Evolutionary conservation across 345 rosid species (phyloP), one percentile per base, ranked within the genome.

Genomic region (Salix arbutifolia): DNA sequence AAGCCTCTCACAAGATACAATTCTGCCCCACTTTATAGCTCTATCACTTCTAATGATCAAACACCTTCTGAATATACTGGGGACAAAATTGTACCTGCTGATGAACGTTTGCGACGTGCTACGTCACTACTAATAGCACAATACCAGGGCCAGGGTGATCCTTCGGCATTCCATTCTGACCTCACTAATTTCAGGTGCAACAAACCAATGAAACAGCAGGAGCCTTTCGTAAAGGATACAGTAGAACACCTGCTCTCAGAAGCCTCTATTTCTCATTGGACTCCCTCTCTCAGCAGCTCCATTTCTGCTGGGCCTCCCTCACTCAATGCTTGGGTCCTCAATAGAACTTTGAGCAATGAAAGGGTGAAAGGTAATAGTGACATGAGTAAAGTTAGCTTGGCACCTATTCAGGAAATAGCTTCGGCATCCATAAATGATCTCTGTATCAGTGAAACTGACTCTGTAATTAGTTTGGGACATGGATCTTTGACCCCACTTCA

Each of bases 1-100:
- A 90, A 91, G 88, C 99, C 99, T 71, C 94, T 93, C 53, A 82
- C 89, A 65, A 88, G 98, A 77, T 83, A 88, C 85, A 92, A 91
- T 66, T 95, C 99, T 35, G 98, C 91, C 74, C 99, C 99, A 4
- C 80, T 88, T 71, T 78, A 77, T 81, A 82, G 78, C 50, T 80
- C 77, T 71, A 71, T 74, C 53, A 76, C 65, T 21, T 52, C 70
- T 35, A 81, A 78, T 70, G 82, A 70, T 70, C 79, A 78, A 64
- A 66, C 72, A 62, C 79, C 85, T 77, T 75, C 73, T 53, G 88
- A 78, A 72, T 86, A 80, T 68, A 65, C 69, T 68, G 84, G 66
- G 75, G 86, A 87, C 60, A 83, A 75, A 66, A 71, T 66, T 17
- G 81, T 80, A 71, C 74, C 84, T 37, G 87, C 89, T 16, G 92